Evolutionary conservation across 352 stramenopile genomes (phyloP), one percentile per base, ranked within the genome.

Genomic region (Globisporangium carolinianum): DNA sequence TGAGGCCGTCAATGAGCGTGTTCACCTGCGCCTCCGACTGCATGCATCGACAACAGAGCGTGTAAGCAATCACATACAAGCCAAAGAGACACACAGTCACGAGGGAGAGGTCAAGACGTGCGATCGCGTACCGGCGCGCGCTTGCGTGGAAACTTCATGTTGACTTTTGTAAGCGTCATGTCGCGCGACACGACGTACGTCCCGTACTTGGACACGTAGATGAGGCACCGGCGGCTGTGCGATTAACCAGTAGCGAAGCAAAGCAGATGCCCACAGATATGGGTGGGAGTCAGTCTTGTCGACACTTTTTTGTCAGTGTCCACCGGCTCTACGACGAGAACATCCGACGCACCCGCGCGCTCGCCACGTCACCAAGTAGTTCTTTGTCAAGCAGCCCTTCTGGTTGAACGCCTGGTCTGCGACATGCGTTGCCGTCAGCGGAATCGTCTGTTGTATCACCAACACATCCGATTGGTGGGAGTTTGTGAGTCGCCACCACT

Each of bases 121-220:
- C 36, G 42, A 45, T 47, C 32, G 17, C 58, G n/a, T 69, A 94
- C 83, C 66, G 75, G 59, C 9, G 76, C 71, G 55, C 83, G 77
- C 61, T 82, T 78, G 47, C 83, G 81, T n/a, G 85, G 83, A 48
- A 95, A 91, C 59, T 91, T 91, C 79, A 95, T 91, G 18, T 89
- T 71, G n/a, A 93, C 75, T 65, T 93, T 92, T 9, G 85, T 90
- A 52, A 95, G 91, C 0, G 83, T 82, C 74, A 89, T 83, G 61
- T 89, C 69, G 1, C 85, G 81, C 45, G 83, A 95, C 6, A 95
- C 77, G 11, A 95, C 73, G 50, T 89, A 93, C 17, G 81, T 88
- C 15, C 71, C 83, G 14, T 76, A 76, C 6, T 80, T 73, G 38
- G 76, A 72, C 17, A 87, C 71, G 58, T 85, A 90, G 18, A 95